Conservation (phyloP, 768 basidiomycete genomes). For the Lyophyllum decastes region DNA sequence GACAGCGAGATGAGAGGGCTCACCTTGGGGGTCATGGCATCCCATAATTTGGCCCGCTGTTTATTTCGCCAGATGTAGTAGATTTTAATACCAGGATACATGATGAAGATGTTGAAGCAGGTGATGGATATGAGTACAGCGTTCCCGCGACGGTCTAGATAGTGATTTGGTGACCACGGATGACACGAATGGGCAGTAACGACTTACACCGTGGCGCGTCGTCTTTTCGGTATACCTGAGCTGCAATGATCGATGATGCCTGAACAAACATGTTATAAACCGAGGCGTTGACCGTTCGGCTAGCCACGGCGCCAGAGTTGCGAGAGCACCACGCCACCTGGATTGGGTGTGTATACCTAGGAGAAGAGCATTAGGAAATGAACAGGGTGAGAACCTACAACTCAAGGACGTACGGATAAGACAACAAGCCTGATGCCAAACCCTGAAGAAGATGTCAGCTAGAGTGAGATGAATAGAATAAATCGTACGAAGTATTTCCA, state of each 20-base stretch:
- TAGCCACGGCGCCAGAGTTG: slow-evolving; percentile 60
- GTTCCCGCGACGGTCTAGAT: slow-evolving; percentile 59
- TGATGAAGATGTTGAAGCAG: slow-evolving; percentile 46
- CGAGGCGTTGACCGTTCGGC: slow-evolving; percentile 60
- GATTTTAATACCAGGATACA: slow-evolving; percentile 55
- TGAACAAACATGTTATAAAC: slow-evolving; percentile 62
- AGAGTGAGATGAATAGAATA: not conserved
- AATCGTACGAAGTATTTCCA: slow-evolving; percentile 55
- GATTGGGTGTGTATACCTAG: slow-evolving; percentile 49
- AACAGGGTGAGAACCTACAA: slow-evolving; percentile 13
- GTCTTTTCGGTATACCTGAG: slow-evolving; percentile 58
- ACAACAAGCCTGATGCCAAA: slow-evolving; percentile 43
- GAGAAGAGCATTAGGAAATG: slow-evolving; percentile 6
- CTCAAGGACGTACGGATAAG: slow-evolving; percentile 37
- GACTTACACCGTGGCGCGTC: slow-evolving; percentile 57
- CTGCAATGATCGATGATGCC: slow-evolving; percentile 42
- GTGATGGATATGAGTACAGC: slow-evolving; percentile 52
- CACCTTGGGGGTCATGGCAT: slow-evolving; percentile 53
- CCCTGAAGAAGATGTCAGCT: slow-evolving; percentile 26
- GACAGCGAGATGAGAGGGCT: slow-evolving; percentile 7
- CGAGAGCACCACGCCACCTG: slow-evolving; percentile 63
- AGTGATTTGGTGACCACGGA: not conserved
- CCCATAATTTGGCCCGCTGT: slow-evolving; percentile 55
- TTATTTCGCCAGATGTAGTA: slow-evolving; percentile 64
- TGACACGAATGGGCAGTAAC: not conserved